Evolutionary conservation across 495 filamentous ascomycete genomes (phyloP), one percentile per base, ranked within the genome.

Genomic region (Aspergillus ostianus): DNA sequence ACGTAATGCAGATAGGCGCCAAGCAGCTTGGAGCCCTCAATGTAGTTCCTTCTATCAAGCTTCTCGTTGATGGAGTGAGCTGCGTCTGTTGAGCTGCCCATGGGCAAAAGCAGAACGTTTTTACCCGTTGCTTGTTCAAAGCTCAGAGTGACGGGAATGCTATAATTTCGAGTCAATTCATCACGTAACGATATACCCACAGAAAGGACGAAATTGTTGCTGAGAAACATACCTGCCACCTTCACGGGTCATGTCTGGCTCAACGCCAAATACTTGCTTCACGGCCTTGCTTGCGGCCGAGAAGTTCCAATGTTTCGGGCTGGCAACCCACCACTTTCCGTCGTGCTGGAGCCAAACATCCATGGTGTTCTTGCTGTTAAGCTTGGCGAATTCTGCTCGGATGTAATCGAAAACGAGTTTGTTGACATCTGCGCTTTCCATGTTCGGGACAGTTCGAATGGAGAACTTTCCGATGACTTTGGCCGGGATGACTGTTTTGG

Each of bases 11-110:
- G 77, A 70, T 99, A 99, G 18, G 94, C 92, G 17, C 94, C 94
- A 53, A 98, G 73, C 51, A 98, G 73, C 81, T 98, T 98, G 63
- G 87, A 97, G n/a, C 94, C 94, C 79, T 98, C 92, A 67, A 99
- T 94, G 71, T 98, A 99, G 70, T 99, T 99, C 71, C 83, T 85
- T 81, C 87, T 89, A 74, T 99, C 94, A 46, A 99, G 82, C 80
- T 99, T 99, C 81, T 99, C 94, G 71, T 99, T 99, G 72, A 96
- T 90, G 32, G 89, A 93, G 76, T 99, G 94, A 23, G 94, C 94
- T 52, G 90, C 93, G 79, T 99, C 94, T 20, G 94, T 98, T 10
- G 88, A 92, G 74, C 89, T 95, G 19, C 94, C 94, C 93, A 99
- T 97, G 9, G 94, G 94, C 56, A 99, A 73, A 57, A 99, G 80